phyloP scores from a whole-genome alignment of 148 eudicot species.

The Cornus florida region DNA sequence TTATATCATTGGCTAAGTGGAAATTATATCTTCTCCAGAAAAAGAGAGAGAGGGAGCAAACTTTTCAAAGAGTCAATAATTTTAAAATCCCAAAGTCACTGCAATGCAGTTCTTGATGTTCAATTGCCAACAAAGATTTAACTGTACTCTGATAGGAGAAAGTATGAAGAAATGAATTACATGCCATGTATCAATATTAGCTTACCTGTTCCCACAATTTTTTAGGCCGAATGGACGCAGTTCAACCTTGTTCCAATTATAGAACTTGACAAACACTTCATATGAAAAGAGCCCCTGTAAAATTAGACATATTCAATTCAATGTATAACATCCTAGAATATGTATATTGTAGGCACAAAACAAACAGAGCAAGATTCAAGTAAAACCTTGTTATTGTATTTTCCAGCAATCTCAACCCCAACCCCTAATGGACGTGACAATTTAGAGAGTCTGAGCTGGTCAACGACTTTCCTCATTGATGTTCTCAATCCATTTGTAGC shows the following conservation, averaged over 20 bases:
- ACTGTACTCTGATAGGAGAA: neutral
- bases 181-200: neutral
- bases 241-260: conserved; percentile 77
- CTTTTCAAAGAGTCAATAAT: too few relatives aligned
- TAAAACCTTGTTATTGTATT: conserved; percentile 53
- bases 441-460: conserved; percentile 48
- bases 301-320: neutral
- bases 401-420: conserved; percentile 40
- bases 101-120: neutral
- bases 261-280: conserved; percentile 80
- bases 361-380: conserved; percentile 10
- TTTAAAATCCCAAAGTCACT: neutral
- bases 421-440: conserved; percentile 33
- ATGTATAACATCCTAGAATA: conserved; percentile 12
- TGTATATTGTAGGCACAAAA: neutral
- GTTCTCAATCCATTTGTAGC: conserved; percentile 45
- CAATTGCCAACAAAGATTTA: neutral
- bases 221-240: conserved; percentile 66
- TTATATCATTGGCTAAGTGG: neutral
- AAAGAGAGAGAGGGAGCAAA: neutral
- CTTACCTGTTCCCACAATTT: conserved; percentile 89
- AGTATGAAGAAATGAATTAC: neutral
- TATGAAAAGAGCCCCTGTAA: conserved; percentile 76
- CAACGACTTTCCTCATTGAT: conserved; percentile 59
- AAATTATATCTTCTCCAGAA: neutral